Conservation (phyloP, 176 grass and related monocot genomes). For the Chrysopogon serrulatus region DNA sequence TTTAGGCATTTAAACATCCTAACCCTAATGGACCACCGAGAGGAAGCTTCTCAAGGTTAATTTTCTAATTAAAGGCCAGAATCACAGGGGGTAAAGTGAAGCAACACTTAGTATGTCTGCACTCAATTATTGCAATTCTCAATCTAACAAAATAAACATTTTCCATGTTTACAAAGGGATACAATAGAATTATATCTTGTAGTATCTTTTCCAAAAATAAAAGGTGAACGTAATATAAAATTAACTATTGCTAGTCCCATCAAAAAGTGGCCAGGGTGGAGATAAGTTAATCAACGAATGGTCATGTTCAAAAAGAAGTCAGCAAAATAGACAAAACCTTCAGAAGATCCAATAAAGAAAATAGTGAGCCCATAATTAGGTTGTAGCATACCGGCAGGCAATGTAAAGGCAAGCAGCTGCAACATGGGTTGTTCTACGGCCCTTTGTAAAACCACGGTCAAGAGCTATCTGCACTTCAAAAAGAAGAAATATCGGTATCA, state of each 20-base stretch:
- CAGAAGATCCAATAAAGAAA: background rate
- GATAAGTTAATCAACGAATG: background rate
- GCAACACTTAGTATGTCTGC: background rate
- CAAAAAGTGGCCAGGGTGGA: background rate
- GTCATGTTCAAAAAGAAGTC: background rate
- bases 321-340: background rate
- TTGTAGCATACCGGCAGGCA: conserved; percentile 61
- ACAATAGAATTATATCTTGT: background rate
- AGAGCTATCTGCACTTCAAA: conserved; percentile 68
- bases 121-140: background rate
- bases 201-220: background rate
- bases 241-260: background rate
- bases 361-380: background rate
- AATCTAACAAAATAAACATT: background rate
- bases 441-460: conserved; percentile 75
- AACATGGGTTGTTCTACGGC: conserved; percentile 64
- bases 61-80: background rate
- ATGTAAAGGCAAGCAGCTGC: conserved; percentile 92
- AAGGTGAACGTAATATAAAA: background rate
- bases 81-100: background rate
- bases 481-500: conserved; percentile 26
- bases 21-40: background rate
- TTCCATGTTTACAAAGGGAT: background rate
- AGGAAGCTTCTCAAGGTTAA: background rate
- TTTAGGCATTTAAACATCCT: background rate